A percentile compares a stretch with the other conserved stretches of the same genome.
Conservation (phyloP, 2,329 filamentous ascomycete genomes). For the Pyrenochaeta sp. region DNA sequence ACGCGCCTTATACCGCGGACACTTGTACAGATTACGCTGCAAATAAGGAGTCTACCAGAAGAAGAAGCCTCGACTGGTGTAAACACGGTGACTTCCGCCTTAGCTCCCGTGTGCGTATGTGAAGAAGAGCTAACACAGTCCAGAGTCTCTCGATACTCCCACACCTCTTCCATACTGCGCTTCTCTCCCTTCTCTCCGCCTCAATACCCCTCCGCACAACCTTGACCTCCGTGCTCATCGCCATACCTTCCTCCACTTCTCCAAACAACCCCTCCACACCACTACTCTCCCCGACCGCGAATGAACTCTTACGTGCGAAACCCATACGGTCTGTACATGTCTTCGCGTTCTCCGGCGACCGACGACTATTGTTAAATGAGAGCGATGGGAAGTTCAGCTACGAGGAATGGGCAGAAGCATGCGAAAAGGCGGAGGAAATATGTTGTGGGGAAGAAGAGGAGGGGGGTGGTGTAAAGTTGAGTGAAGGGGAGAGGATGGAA, state of each 20-base stretch:
- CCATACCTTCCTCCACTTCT: slow-evolving; percentile 76
- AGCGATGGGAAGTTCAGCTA: slow-evolving; percentile 82
- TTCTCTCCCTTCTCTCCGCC: slow-evolving; percentile 84
- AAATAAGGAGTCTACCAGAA: slow-evolving; percentile 74
- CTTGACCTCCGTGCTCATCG: slow-evolving; percentile 81
- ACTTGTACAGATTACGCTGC: slow-evolving; percentile 82
- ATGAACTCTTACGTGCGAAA: slow-evolving; percentile 67
- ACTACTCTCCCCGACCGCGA: slow-evolving; percentile 65
- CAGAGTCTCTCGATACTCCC: slow-evolving; percentile 84
- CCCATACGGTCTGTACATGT: slow-evolving; percentile 86
- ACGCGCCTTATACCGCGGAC: slow-evolving; percentile 78
- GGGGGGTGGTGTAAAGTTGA: slow-evolving; percentile 41
- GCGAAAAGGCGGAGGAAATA: slow-evolving; percentile 68
- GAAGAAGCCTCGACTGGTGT: slow-evolving; percentile 70
- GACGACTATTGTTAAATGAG: slow-evolving; percentile 78
- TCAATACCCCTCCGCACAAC: slow-evolving; percentile 81
- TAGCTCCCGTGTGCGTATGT: neutral
- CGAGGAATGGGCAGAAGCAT: slow-evolving; percentile 77
- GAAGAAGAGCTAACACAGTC: slow-evolving; percentile 1
- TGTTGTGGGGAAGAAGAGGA: slow-evolving; percentile 65
- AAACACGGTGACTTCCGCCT: slow-evolving; percentile 59
- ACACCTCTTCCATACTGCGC: slow-evolving; percentile 79
- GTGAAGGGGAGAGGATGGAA: slow-evolving; percentile 49
- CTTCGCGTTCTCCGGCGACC: slow-evolving; percentile 74
- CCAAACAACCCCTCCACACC: slow-evolving; percentile 55